A percentile compares a stretch with the other conserved stretches of the same genome.
These are phyloP conservation scores for Xylariaceae sp. DNA, from an alignment of 2,329 filamentous ascomycete species.

Conservation along the genomic window DNA sequence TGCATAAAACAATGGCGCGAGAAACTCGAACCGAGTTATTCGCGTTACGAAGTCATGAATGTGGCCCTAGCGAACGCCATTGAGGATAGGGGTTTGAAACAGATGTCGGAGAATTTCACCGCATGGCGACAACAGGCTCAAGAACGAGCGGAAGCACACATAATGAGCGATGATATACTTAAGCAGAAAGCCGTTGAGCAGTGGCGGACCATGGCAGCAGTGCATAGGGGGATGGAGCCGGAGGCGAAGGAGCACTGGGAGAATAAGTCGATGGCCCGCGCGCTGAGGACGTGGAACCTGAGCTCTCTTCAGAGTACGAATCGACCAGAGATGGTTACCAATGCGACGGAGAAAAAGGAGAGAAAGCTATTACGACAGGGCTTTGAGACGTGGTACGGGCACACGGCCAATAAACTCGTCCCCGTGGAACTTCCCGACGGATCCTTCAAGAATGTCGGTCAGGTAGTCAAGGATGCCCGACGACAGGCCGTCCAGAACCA, in stretches of 20 bases:
- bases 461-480: slow-evolving; percentile 25
- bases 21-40: slow-evolving; percentile 25
- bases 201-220: slow-evolving; percentile 24
- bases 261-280: slow-evolving; percentile 22
- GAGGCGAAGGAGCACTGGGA: slow-evolving; percentile 27
- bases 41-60: slow-evolving; percentile 27
- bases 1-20: slow-evolving; percentile 29
- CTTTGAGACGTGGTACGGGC: slow-evolving; percentile 30
- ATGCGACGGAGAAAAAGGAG: slow-evolving; percentile 30
- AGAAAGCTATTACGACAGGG: slow-evolving; percentile 26
- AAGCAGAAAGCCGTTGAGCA: slow-evolving; percentile 25
- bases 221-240: slow-evolving; percentile 17
- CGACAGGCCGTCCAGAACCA: slow-evolving; percentile 21
- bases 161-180: slow-evolving; percentile 21
- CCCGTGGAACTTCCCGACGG: slow-evolving; percentile 25
- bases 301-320: slow-evolving; percentile 29
- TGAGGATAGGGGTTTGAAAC: slow-evolving; percentile 24
- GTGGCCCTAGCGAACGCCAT: slow-evolving; percentile 22
- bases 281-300: slow-evolving; percentile 31
- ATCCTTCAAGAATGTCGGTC: slow-evolving; percentile 23
- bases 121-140: slow-evolving; percentile 28
- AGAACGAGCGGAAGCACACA: slow-evolving; percentile 21
- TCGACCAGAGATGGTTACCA: slow-evolving; percentile 29
- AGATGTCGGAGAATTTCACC: slow-evolving; percentile 21
- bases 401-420: slow-evolving; percentile 28